Evolutionary conservation across 371 early-diverging fungal species (phyloP).

Genomic region (Homolaphlyctis polyrhiza): DNA sequence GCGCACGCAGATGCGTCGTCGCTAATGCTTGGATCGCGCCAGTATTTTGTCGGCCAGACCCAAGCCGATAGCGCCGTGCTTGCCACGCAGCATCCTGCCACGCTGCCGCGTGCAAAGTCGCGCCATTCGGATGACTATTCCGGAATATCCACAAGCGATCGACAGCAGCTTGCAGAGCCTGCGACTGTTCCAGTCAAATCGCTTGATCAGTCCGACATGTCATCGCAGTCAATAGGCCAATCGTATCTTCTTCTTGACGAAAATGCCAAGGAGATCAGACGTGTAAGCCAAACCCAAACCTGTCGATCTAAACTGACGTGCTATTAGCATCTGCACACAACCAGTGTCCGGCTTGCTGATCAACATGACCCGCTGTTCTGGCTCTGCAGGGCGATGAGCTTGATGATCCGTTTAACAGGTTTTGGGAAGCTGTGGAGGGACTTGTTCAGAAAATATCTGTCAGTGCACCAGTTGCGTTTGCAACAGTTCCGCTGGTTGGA

Average conservation of each 20-base stretch:
- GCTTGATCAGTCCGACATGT: conserved; percentile 21
- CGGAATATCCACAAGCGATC: no score
- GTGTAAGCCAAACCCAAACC: not conserved
- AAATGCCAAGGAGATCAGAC: conserved; percentile 7
- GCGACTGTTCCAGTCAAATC: conserved; percentile 31
- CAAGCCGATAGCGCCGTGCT: conserved; percentile 6
- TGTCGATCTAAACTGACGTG: not conserved
- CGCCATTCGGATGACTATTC: no score
- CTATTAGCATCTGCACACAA: not conserved
- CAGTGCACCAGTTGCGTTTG: conserved; percentile 70
- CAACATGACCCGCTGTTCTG: not conserved
- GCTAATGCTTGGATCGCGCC: conserved; percentile 21
- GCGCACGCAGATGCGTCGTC: not conserved
- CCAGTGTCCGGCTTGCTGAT: not conserved
- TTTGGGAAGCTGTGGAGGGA: conserved; percentile 73
- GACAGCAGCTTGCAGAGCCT: not conserved
- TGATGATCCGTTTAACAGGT: conserved; percentile 76
- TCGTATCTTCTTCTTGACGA: conserved; percentile 31
- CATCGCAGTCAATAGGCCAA: not conserved
- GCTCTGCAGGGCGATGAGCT: conserved; percentile 15
- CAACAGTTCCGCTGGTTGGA: conserved; percentile 55
- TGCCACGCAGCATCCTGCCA: not conserved
- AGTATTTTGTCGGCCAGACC: conserved; percentile 37
- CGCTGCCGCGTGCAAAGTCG: not conserved
- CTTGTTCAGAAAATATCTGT: conserved; percentile 66